A percentile compares a stretch with the other conserved stretches of the same genome.
Evolutionary conservation across 306 rosid genomes (phyloP).

Genomic region (Argentina anserina): DNA sequence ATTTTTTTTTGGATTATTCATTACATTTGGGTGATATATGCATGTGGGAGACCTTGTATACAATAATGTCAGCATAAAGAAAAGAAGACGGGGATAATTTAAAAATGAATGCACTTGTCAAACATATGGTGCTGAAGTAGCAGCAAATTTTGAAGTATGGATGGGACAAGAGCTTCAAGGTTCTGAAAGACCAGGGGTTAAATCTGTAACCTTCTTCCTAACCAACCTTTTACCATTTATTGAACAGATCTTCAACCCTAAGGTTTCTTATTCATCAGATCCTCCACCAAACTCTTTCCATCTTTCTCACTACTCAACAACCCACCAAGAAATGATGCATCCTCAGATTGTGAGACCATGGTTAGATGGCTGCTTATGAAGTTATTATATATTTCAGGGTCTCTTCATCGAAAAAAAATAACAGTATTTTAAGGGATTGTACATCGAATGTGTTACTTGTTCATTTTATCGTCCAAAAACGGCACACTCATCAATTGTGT

Average conservation of each 20-base stretch:
- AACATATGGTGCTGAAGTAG: conserved; percentile 2
- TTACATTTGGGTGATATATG: background rate
- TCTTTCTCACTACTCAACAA: background rate
- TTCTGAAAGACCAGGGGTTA: conserved; percentile 9
- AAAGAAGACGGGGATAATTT: background rate
- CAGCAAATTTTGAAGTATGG: conserved; percentile 5
- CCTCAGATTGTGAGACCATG: background rate
- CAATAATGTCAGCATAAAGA: conserved; percentile 6
- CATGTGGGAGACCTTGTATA: background rate
- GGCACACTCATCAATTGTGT: no score
- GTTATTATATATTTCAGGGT: no score
- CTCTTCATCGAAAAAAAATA: no score
- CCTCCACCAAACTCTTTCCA: conserved; percentile 34
- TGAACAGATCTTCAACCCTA: conserved; percentile 32
- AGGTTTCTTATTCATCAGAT: conserved; percentile 1
- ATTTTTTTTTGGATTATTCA: background rate
- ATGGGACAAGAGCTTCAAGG: background rate
- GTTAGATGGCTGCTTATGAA: background rate
- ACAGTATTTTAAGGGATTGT: no score
- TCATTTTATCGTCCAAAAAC: no score
- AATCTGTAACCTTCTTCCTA: background rate
- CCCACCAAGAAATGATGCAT: conserved; percentile 7
- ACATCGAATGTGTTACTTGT: no score
- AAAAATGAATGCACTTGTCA: conserved; percentile 2
- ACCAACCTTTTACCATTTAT: conserved; percentile 14